A percentile compares a stretch with the other conserved stretches of the same genome.
Conservation (phyloP, 106 monocot species). For the Cymbidium sinense region DNA sequence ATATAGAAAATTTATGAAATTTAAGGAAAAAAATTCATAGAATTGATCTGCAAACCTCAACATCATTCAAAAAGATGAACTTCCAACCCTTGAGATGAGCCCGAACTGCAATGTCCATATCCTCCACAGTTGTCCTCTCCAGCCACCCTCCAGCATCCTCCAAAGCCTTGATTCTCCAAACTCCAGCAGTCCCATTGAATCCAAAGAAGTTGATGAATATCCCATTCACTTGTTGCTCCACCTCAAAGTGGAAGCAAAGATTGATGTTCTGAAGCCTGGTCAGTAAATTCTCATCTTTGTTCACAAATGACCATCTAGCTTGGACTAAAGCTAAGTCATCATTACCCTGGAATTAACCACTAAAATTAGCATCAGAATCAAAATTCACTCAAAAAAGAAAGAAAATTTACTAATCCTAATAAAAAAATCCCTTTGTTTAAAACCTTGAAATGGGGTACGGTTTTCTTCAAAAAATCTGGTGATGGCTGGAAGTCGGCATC, state of each 20-base stretch:
- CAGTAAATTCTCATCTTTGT: slow-evolving; percentile 93
- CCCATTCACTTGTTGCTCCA: slow-evolving; percentile 97
- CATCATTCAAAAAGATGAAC: slow-evolving; percentile 89
- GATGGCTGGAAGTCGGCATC: slow-evolving; percentile 92
- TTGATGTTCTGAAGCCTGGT: slow-evolving; percentile 94
- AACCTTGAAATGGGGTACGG: slow-evolving; percentile 91
- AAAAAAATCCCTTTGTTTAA: neutral
- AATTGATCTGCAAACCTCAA: slow-evolving; percentile 48
- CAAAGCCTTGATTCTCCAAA: slow-evolving; percentile 94
- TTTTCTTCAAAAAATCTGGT: slow-evolving; percentile 76
- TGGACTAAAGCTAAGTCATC: slow-evolving; percentile 85
- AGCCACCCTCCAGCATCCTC: slow-evolving; percentile 93
- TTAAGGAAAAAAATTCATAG: neutral
- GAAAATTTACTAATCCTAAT: neutral
- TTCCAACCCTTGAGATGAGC: slow-evolving; percentile 93
- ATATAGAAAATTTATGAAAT: neutral
- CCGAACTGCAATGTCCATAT: slow-evolving; percentile 7
- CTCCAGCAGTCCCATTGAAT: slow-evolving; percentile 95
- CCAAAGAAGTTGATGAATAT: slow-evolving; percentile 94
- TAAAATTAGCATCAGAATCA: neutral
- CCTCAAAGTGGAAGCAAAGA: slow-evolving; percentile 98
- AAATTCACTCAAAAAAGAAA: neutral
- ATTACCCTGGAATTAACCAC: slow-evolving; percentile 48
- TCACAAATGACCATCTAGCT: slow-evolving; percentile 95
- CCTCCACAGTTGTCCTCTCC: slow-evolving; percentile 52